phyloP scores from a whole-genome alignment of 257 asterid genomes.

The Echium plantagineum region DNA sequence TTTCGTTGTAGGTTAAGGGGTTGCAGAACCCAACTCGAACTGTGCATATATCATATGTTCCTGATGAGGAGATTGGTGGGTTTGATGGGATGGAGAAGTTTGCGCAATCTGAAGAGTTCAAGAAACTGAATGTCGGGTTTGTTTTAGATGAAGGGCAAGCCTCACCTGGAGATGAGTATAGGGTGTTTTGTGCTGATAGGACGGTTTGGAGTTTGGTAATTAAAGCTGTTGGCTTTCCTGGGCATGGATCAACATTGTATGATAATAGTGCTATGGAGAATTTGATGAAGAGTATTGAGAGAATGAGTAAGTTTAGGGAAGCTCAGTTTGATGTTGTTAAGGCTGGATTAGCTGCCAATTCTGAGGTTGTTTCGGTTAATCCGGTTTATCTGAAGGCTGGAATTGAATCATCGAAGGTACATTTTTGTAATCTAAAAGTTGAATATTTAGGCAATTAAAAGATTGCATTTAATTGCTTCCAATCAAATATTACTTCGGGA shows the following conservation, averaged over 20 bases:
- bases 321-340: constrained; percentile 57
- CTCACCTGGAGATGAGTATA: constrained; percentile 56
- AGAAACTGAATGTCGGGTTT: constrained; percentile 60
- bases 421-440: too few relatives aligned
- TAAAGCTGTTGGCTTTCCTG: constrained; percentile 59
- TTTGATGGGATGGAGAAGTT: constrained; percentile 80
- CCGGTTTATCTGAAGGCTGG: constrained; percentile 83
- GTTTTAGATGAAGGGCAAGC: constrained; percentile 94
- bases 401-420: constrained; percentile 28
- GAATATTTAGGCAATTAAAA: too few relatives aligned
- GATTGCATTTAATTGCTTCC: too few relatives aligned
- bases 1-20: too few relatives aligned
- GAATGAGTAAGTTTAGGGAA: constrained; percentile 68
- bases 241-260: constrained; percentile 80
- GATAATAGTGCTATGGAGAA: constrained; percentile 81
- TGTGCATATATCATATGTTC: constrained; percentile 60
- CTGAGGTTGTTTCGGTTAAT: constrained; percentile 84
- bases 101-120: constrained; percentile 40
- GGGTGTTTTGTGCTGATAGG: constrained; percentile 84
- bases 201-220: constrained; percentile 80
- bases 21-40: constrained; percentile 13
- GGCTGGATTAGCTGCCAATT: constrained; percentile 57
- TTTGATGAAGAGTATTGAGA: constrained; percentile 75
- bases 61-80: constrained; percentile 87
- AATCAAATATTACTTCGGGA: background rate